A percentile compares a stretch with the other conserved stretches of the same genome.
Evolutionary conservation across 129 eudicot genomes (phyloP).

Genomic region (Centella asiatica): DNA sequence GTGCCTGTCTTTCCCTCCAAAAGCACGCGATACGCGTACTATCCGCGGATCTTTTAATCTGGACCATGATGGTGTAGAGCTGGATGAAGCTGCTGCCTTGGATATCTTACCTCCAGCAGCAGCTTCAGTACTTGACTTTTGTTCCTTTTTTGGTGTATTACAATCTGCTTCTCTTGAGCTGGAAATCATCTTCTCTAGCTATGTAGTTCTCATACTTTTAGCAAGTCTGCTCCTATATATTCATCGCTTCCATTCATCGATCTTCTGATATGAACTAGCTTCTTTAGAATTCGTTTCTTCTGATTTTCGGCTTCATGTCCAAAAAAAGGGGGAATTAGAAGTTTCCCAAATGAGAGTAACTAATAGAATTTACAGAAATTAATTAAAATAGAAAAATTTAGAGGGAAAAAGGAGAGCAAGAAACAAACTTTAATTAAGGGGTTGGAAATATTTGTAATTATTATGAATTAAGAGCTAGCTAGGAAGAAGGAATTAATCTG

Average conservation of each 20-base stretch:
- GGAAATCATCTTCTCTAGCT: slow-evolving; percentile 31
- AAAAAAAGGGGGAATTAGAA: background rate
- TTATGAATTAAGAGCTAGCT: too few relatives aligned
- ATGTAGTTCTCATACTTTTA: slow-evolving; percentile 17
- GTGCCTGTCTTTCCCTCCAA: slow-evolving; percentile 90
- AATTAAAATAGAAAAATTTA: background rate
- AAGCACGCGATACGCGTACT: slow-evolving; percentile 77
- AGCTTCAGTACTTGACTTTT: slow-evolving; percentile 14
- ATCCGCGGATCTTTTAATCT: slow-evolving; percentile 75
- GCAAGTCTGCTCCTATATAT: background rate
- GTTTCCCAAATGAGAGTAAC: background rate
- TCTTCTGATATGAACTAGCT: background rate
- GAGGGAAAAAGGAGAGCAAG: background rate
- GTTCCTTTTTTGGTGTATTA: slow-evolving; percentile 25
- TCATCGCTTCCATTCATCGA: background rate
- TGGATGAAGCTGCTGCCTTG: slow-evolving; percentile 14
- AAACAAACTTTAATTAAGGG: slow-evolving; percentile 4
- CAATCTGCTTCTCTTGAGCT: slow-evolving; percentile 26
- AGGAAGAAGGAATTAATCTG: too few relatives aligned
- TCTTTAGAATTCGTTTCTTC: slow-evolving; percentile 1
- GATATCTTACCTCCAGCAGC: slow-evolving; percentile 16
- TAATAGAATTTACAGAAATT: background rate
- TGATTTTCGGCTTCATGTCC: slow-evolving; percentile 13
- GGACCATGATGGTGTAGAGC: slow-evolving; percentile 68
- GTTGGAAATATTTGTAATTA: background rate